These are phyloP conservation scores for Hymenoscyphus fraxineus DNA, from an alignment of 2,329 filamentous ascomycete species.

Conservation along the genomic window DNA sequence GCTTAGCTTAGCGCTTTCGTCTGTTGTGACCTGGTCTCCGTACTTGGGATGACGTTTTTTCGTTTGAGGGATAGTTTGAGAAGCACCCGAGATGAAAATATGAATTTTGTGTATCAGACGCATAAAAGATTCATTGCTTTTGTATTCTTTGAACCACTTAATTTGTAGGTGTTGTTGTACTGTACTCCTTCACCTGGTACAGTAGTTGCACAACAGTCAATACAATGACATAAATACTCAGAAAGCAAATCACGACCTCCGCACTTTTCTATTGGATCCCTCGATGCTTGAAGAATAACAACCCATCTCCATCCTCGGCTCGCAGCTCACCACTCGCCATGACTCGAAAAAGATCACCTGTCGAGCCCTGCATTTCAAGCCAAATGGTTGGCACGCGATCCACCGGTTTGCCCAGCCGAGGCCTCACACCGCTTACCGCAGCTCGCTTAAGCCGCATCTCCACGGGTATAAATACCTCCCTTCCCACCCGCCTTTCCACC, in stretches of 20 bases:
- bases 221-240: background rate
- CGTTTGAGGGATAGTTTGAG: background rate
- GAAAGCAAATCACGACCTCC: background rate
- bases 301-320: background rate
- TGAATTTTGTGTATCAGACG: background rate
- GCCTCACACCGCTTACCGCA: background rate
- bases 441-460: background rate
- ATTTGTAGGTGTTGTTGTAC: background rate
- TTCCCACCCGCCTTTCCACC: background rate
- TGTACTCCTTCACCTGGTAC: background rate
- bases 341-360: slow-evolving; percentile 3
- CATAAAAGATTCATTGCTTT: background rate
- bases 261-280: background rate
- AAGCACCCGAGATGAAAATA: background rate
- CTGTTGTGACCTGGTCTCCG: background rate
- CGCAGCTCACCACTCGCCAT: background rate
- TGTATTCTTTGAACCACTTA: background rate
- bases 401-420: background rate
- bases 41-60: background rate
- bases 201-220: background rate
- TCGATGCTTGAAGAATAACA: background rate
- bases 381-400: background rate
- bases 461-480: background rate
- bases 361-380: background rate
- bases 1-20: background rate